Evolutionary conservation across 2,329 filamentous ascomycete species (phyloP).

Genomic region (Fusarium sp.): DNA sequence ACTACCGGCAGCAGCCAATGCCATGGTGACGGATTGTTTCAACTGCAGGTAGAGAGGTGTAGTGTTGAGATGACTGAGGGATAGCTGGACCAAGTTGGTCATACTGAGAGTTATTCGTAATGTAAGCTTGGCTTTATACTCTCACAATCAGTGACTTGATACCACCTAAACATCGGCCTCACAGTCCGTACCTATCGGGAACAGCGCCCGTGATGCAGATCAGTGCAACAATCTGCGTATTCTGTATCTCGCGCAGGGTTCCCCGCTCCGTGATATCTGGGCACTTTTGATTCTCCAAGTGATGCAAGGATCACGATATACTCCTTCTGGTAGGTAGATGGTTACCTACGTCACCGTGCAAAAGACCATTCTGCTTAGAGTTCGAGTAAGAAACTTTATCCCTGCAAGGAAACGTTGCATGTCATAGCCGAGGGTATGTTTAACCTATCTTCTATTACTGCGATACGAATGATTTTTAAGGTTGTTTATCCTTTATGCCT

Average conservation of each 20-base stretch:
- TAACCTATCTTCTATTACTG: neutral
- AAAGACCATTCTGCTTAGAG: neutral
- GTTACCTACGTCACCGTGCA: slow-evolving; percentile 10
- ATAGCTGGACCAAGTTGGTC: neutral
- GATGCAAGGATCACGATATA: slow-evolving; percentile 26
- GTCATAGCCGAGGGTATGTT: neutral
- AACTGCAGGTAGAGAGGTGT: neutral
- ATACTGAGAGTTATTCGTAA: neutral
- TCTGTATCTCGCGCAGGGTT: slow-evolving; percentile 31
- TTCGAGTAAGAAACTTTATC: neutral
- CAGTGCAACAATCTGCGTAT: slow-evolving; percentile 4
- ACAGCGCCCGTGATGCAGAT: slow-evolving; percentile 18
- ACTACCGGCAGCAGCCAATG: slow-evolving; percentile 5
- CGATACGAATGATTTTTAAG: no score
- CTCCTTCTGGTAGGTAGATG: slow-evolving; percentile 32
- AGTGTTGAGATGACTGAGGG: neutral
- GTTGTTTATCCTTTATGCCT: neutral
- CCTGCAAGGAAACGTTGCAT: slow-evolving; percentile 12
- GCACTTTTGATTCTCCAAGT: slow-evolving; percentile 33
- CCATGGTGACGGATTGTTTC: slow-evolving; percentile 7
- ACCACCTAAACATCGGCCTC: neutral
- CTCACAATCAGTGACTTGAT: neutral
- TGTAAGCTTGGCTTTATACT: slow-evolving; percentile 8
- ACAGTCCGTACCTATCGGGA: slow-evolving; percentile 20
- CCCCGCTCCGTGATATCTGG: slow-evolving; percentile 27